phyloP scores from a whole-genome alignment of 2,329 filamentous ascomycete genomes.

The Ophiostoma ips region DNA sequence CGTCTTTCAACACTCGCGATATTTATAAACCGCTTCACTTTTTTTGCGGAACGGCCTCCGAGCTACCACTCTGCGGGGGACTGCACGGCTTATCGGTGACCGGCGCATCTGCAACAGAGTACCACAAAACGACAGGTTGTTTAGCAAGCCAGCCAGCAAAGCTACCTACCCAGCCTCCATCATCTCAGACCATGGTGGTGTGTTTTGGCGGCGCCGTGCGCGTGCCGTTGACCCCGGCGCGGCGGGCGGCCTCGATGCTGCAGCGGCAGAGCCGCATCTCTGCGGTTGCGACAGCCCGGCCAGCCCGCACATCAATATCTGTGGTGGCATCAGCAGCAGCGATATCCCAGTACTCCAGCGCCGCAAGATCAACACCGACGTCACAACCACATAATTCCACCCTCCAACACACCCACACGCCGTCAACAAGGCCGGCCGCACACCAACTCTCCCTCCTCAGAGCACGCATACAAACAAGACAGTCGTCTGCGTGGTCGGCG shows the following conservation, averaged over 20 bases:
- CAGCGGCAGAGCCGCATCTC: not conserved
- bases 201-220: slow-evolving; percentile 1
- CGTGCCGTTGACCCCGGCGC: slow-evolving; percentile 4
- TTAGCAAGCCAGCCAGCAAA: no score
- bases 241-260: not conserved
- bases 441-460: not conserved
- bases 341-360: not conserved
- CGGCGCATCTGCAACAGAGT: no score
- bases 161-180: no score
- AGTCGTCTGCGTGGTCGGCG: slow-evolving; percentile 57
- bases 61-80: no score
- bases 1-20: no score
- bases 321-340: not conserved
- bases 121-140: no score
- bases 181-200: slow-evolving; percentile 4
- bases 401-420: not conserved
- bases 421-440: not conserved
- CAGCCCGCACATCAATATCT: not conserved
- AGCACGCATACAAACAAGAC: slow-evolving; percentile 1
- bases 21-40: no score
- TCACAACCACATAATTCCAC: not conserved
- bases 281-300: not conserved
- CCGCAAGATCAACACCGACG: no score
- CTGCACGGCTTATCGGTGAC: no score
- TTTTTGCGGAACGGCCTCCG: no score